Base-by-base conservation (phyloP, 345 rosid genomes). In the Eutrema japonicum region DNA sequence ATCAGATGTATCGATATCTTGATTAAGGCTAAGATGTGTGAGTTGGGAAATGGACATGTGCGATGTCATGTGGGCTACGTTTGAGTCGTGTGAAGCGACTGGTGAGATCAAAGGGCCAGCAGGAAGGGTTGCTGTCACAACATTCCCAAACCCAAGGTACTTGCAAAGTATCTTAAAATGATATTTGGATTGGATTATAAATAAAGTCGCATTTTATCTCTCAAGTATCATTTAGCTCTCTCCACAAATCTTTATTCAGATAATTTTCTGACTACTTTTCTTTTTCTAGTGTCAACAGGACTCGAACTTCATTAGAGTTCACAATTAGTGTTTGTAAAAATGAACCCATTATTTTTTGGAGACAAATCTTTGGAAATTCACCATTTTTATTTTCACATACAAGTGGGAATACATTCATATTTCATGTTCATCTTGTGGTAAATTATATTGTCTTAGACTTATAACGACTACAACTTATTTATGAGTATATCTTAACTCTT, bases 11-110 rank as follows among this genome's bases (percentile, higher is more conserved):
- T n/a, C n/a, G n/a, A n/a, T 14, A 16, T 41, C 3, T 54, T 13
- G 9, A 16, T n/a, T 32, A 12, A 60, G 38, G 61, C 45, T 38
- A n/a, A 37, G 30, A 53, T 12, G 13, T 10, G 37, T 57, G 29
- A 13, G 5, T n/a, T 32, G 27, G 6, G 55, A 26, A 48, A 42
- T 66, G 52, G 69, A 60, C 85, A 92, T 96, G 88, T 83, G 72
- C 66, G 71, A 66, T 82, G 74, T 70, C 68, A 8, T 84, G 80
- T 75, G 87, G 90, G 18, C 63, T 95, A 68, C 90, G 96, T 43
- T 71, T 89, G 27, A 95, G 76, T 79, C 93, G 75, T 47, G 77
- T 92, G 36, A 95, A 95, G 74, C 79, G 73, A 65, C 83, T 95
- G 32, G 96, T 93, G 9, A 85, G 99, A 74, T 80, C 71, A 69